Evolutionary conservation across 768 basidiomycete genomes (phyloP), one percentile per base, ranked within the genome.

Genomic region (Lentinula raphanica): DNA sequence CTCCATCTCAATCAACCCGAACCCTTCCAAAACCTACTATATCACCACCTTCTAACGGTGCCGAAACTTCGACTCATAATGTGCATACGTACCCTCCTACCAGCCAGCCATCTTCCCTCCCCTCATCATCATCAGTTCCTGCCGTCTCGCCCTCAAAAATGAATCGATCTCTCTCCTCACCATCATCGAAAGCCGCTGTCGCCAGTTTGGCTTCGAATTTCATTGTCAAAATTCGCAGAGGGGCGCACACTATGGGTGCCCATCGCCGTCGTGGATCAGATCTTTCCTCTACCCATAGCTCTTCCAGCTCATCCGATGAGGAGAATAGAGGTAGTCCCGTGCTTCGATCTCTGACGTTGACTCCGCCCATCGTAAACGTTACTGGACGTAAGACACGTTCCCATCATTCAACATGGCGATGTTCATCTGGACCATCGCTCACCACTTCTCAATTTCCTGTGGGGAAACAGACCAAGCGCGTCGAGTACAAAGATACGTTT

Each of bases 401-500:
- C 23, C 17, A 35, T n/a, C 7, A 32, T 32, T 32, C 32, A 12
- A 53, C 35, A 23, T 53, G 51, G 51, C 35, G 32, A 3, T 53
- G 51, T 27, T 53, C 51, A 3, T 53, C 51, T 38, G 32, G 32
- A 13, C 36, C 51, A n/a, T 32, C 49, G 12, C 32, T n/a, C 3
- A 31, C 49, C 3, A 31, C 49, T 7, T 25, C 19, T 6, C n/a
- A n/a, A 25, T 12, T 32, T 5, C 3, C 25, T n/a, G 13, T 17
- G 8, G 51, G 29, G 1, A 21, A 67, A 15, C 65, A 65, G 39
- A 64, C 65, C 39, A 67, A 72, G 15, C 67, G 66, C 0, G 64
- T 69, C 3, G 54, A 45, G 48, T 70, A 69, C 12, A 66, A 61
- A 17, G 79, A 87, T 58, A 70, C 73, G 11, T 89, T 79, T 62